phyloP scores from a whole-genome alignment of 768 basidiomycete genomes.

The Collybia sordida region DNA sequence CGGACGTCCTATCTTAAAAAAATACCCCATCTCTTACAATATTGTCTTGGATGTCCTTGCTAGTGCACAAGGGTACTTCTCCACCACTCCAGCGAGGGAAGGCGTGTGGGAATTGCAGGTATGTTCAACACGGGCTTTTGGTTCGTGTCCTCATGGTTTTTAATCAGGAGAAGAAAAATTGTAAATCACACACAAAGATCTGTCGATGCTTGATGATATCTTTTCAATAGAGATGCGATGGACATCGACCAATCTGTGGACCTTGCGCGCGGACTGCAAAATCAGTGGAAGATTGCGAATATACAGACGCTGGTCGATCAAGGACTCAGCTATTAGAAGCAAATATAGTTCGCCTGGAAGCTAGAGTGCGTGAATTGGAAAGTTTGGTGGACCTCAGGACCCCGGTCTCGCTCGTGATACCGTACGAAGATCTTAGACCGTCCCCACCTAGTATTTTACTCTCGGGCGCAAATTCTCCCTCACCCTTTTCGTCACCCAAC shows the following conservation, averaged over 20 bases:
- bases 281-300: slow-evolving; percentile 61
- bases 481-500: neutral
- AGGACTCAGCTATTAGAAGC: slow-evolving; percentile 59
- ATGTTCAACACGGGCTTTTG: slow-evolving; percentile 3
- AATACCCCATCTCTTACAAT: no score
- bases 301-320: slow-evolving; percentile 60
- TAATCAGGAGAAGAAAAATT: slow-evolving; percentile 32
- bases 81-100: slow-evolving; percentile 34
- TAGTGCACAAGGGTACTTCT: neutral
- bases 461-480: neutral
- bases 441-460: slow-evolving; percentile 1
- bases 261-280: slow-evolving; percentile 56
- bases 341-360: slow-evolving; percentile 50
- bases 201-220: slow-evolving; percentile 1
- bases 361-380: slow-evolving; percentile 53
- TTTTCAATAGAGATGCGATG: slow-evolving; percentile 57
- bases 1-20: no score
- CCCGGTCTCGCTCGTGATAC: slow-evolving; percentile 45
- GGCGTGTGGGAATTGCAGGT: slow-evolving; percentile 53
- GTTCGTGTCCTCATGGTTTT: neutral
- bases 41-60: neutral
- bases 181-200: slow-evolving; percentile 23
- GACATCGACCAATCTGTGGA: slow-evolving; percentile 56
- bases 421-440: slow-evolving; percentile 38
- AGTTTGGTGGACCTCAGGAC: slow-evolving; percentile 42